Conservation (phyloP, 192 early-diverging fungal genomes). For the Coemansia sp. region DNA sequence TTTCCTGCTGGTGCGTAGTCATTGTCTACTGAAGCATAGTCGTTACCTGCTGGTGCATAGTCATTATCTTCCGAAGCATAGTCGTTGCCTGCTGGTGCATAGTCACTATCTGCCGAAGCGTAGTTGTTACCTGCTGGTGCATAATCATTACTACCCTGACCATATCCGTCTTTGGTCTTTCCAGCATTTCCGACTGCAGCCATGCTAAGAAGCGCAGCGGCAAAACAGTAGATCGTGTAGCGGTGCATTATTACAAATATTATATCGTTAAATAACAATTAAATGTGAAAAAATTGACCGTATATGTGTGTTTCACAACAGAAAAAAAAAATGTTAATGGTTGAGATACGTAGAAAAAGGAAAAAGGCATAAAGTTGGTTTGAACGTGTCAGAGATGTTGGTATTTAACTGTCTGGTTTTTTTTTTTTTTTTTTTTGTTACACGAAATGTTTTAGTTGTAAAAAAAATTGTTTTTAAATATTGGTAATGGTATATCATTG, state of each 20-base stretch:
- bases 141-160: not conserved
- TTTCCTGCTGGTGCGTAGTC: slow-evolving; percentile 7
- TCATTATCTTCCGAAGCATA: slow-evolving; percentile 7
- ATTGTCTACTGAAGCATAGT: slow-evolving; percentile 1
- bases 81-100: not conserved
- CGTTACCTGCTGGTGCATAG: slow-evolving; percentile 6
- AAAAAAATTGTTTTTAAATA: no score
- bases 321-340: not conserved
- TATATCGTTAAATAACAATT: not conserved
- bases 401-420: not conserved
- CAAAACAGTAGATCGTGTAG: slow-evolving; percentile 29
- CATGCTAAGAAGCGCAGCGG: slow-evolving; percentile 30
- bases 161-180: not conserved
- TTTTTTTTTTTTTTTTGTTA: no score
- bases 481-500: no score
- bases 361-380: not conserved
- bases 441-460: no score
- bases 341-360: not conserved
- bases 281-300: not conserved
- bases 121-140: slow-evolving; percentile 6
- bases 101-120: not conserved
- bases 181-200: slow-evolving; percentile 7
- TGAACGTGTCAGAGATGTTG: not conserved
- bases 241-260: slow-evolving; percentile 29
- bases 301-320: not conserved